phyloP scores from a whole-genome alignment of 192 early-diverging fungal species.

The Mortierella claussenii region DNA sequence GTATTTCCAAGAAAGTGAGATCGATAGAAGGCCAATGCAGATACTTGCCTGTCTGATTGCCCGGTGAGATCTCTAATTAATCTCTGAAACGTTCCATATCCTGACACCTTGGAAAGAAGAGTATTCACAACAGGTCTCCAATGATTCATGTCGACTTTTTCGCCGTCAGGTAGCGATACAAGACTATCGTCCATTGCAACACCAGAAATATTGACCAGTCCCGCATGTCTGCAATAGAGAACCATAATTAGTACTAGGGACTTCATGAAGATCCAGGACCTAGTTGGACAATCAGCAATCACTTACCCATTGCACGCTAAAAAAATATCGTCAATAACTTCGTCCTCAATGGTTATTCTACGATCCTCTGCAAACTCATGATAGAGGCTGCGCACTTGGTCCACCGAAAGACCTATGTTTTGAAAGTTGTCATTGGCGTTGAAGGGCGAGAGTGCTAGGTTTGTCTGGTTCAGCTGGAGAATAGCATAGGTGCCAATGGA shows the following conservation, averaged over 20 bases:
- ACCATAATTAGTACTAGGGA: conserved; percentile 10
- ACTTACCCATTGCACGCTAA: conserved; percentile 10
- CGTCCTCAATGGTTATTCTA: conserved; percentile 19
- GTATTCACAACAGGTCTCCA: neutral
- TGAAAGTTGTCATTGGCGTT: conserved; percentile 33
- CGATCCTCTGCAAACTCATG: conserved; percentile 22
- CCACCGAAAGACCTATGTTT: conserved; percentile 34
- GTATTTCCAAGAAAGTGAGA: neutral
- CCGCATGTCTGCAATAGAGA: neutral
- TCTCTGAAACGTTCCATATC: neutral
- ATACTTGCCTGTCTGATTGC: neutral
- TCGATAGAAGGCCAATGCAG: neutral
- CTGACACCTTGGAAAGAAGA: neutral
- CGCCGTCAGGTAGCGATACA: too few relatives aligned
- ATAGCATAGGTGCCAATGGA: conserved; percentile 30
- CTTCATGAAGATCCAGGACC: neutral
- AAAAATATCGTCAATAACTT: conserved; percentile 40
- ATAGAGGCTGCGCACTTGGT: conserved; percentile 33
- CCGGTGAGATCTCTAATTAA: neutral
- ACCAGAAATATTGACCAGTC: neutral
- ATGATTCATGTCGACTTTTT: too few relatives aligned
- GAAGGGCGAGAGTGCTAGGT: conserved; percentile 25
- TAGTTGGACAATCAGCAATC: neutral
- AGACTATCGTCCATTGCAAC: neutral
- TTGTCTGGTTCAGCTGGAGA: conserved; percentile 23